phyloP scores from a whole-genome alignment of 495 filamentous ascomycete genomes.

The Parathielavia appendiculata region DNA sequence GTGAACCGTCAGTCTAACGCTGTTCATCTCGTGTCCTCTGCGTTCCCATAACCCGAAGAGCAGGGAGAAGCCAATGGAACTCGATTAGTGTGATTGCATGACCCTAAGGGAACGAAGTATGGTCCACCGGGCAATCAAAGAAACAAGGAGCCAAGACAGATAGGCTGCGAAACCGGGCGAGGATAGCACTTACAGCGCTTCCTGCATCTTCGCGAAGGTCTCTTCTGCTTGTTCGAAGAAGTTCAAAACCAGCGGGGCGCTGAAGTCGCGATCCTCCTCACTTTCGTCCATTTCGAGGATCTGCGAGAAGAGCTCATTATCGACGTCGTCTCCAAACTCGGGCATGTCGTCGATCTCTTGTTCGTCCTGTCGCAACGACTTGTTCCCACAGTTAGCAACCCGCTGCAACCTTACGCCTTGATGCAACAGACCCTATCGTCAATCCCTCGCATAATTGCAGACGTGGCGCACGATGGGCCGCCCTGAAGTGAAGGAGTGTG shows the following conservation, averaged over 20 bases:
- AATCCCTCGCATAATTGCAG: constrained; percentile 13
- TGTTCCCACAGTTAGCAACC: constrained; percentile 12
- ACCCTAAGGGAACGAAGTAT: too few species aligned
- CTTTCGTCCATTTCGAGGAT: constrained; percentile 97
- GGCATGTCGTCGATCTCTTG: constrained; percentile 27
- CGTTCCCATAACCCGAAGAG: neutral
- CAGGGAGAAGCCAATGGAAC: neutral
- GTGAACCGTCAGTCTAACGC: constrained; percentile 15
- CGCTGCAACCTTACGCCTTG: neutral
- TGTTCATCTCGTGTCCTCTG: neutral
- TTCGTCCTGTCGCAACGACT: constrained; percentile 19
- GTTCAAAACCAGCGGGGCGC: constrained; percentile 76
- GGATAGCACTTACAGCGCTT: constrained; percentile 60
- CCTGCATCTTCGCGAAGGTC: constrained; percentile 84
- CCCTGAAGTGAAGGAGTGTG: neutral
- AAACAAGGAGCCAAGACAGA: neutral
- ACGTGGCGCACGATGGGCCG: neutral
- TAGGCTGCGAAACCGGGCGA: neutral
- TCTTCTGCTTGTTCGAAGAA: constrained; percentile 89
- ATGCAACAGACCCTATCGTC: constrained; percentile 27
- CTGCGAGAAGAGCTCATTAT: constrained; percentile 77
- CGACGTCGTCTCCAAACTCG: constrained; percentile 65
- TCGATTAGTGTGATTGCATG: too few species aligned
- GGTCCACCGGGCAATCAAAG: neutral
- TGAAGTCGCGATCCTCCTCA: constrained; percentile 69